Evolutionary conservation across 1,139 yeast genomes (phyloP).

Genomic region (Scheffersomyces stambukii): DNA sequence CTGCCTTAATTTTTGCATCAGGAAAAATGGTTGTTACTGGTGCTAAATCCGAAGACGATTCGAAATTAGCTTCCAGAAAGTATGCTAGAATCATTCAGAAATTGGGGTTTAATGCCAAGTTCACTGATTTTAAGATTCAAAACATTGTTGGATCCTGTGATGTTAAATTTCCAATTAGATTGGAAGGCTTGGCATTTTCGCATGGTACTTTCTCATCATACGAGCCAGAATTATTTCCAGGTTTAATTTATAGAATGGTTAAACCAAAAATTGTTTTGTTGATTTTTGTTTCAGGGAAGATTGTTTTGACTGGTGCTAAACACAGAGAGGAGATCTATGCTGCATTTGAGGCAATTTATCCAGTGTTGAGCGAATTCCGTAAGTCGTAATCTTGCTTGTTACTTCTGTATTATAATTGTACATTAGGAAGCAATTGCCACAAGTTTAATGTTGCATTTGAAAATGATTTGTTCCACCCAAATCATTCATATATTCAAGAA

Average conservation of each 20-base stretch:
- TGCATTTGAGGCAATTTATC: conserved; percentile 97
- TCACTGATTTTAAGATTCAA: conserved; percentile 96
- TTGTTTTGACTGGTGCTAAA: conserved; percentile 97
- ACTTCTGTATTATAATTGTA: conserved; percentile 1
- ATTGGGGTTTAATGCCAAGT: conserved; percentile 92
- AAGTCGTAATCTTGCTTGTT: conserved; percentile 44
- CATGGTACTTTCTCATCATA: conserved; percentile 99
- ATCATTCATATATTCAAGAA: too few species aligned
- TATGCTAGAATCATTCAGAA: conserved; percentile 98
- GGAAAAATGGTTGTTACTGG: conserved; percentile 99
- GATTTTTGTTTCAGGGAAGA: conserved; percentile 95
- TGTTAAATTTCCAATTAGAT: conserved; percentile 93
- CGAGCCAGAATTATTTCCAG: conserved; percentile 98
- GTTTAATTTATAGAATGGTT: conserved; percentile 98
- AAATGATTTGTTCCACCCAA: too few species aligned
- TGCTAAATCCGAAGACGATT: conserved; percentile 97
- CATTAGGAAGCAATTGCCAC: too few species aligned
- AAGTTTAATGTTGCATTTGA: too few species aligned
- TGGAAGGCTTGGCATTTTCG: conserved; percentile 95
- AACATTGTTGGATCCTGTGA: conserved; percentile 98
- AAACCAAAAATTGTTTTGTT: conserved; percentile 95
- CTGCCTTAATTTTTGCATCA: conserved; percentile 95
- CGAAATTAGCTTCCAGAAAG: conserved; percentile 93
- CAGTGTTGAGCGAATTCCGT: conserved; percentile 96
- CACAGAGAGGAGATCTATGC: conserved; percentile 98